Evolutionary conservation across 768 basidiomycete genomes (phyloP), one percentile per base, ranked within the genome.

Genomic region (Leucocoprinus leucothites): DNA sequence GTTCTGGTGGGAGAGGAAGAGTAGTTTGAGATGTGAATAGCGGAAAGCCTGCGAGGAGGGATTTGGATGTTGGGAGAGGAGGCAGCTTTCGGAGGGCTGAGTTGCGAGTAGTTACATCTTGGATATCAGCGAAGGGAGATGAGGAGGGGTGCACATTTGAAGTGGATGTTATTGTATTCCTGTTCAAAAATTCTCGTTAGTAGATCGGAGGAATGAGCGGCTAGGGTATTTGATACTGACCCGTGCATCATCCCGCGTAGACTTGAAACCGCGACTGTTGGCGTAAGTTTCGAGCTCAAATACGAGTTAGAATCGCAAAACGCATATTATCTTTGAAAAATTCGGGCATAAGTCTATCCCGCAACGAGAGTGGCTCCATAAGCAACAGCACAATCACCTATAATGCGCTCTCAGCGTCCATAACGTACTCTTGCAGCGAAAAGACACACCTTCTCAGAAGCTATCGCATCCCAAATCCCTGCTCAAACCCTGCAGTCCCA

Each of bases 301-400:
- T 76, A 71, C 1, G 79, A 71, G 14, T 75, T 64, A 1, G 74
- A 74, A 49, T 89, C 83, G 61, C 78, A 84, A 28, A 93, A 76
- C 28, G 83, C 72, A 53, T 68, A 65, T 99, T 96, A 63, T 97
- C 94, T 64, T 82, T 84, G 28, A 18, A 97, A 73, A 94, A 85
- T 2, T 92, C 87, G 0, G 84, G 70, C 0, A 87, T 88, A 49
- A 93, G 76, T 47, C 74, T 74, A 16, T 82, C 79, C 18, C 79
- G 73, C 24, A 76, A 67, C 2, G 80, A 73, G 5, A 73, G 65
- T 43, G 79, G 75, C 48, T 90, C 87, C 1, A 82, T 67, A 0
- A 95, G 95, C 1, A 98, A 75, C 16, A 98, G 72, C 9, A 99
- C 65, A 0, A 89, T 86, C 2, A 89, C 87, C 93, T 96, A 63